Evolutionary conservation across 2,329 filamentous ascomycete genomes (phyloP), one percentile per base, ranked within the genome.

Genomic region (Aspergillus pseudotamarii): DNA sequence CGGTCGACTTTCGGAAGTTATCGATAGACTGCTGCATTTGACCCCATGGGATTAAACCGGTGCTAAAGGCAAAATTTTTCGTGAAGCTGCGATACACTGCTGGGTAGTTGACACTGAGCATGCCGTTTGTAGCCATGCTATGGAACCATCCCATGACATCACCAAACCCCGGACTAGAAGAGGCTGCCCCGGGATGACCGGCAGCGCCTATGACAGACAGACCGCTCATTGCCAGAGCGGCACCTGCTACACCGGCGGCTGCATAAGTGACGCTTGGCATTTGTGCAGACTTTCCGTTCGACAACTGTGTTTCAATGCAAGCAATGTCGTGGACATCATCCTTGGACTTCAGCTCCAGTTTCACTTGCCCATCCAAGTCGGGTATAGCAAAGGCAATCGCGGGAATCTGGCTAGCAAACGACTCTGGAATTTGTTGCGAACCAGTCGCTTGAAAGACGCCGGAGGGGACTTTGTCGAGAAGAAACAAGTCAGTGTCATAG

Each of bases 51-150:
- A 98, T 84, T 62, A 98, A 80, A 57, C 93, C 93, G 32, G 90
- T 91, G 67, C 92, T 94, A 83, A 97, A 98, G 54, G 85, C 94
- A 77, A 99, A 98, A 81, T 98, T 98, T 81, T 92, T 92, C 66
- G 91, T 83, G 79, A 97, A 99, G 76, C 89, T 94, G 69, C 89
- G 88, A 81, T 98, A 98, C 43, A 98, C 88, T 41, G 88, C 83
- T 4, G 95, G 95, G 69, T 97, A 93, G 71, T 89, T 87, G 71
- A 96, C 94, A 64, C 92, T 96, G 76, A 97, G 85, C 95, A 98
- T 98, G 68, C 95, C 94, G 78, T 95, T 97, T 83, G 95, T 91
- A 32, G 95, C 93, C 84, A 98, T 91, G 57, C 91, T 90, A 79
- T 98, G 94, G 78, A 98, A 97, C 87, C 92, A 96, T 65, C 90